Conservation (phyloP, 2,329 filamentous ascomycete genomes). For the Ophiostoma ulmi region DNA sequence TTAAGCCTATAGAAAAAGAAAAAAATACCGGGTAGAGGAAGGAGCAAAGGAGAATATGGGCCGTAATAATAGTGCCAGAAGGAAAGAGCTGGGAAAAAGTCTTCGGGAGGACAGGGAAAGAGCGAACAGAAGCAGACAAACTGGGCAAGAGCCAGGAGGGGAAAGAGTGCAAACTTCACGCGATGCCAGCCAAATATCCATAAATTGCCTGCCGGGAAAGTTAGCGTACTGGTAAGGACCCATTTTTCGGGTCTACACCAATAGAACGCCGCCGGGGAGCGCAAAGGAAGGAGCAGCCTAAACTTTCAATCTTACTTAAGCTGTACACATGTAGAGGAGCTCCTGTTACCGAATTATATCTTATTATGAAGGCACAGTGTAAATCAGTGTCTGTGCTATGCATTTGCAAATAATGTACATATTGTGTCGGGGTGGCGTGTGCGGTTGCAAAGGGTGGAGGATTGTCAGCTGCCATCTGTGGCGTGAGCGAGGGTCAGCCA, state of each 20-base stretch:
- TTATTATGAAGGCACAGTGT: too few species aligned
- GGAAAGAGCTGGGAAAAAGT: neutral
- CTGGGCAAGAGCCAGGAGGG: neutral
- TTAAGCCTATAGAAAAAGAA: neutral
- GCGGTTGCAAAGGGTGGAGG: too few species aligned
- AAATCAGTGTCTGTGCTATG: too few species aligned
- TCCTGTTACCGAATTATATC: neutral
- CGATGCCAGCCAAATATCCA: neutral
- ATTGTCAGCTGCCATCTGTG: too few species aligned
- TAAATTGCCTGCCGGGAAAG: slow-evolving; percentile 12
- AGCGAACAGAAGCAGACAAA: neutral
- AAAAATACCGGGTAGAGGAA: neutral
- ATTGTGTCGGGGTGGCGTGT: too few species aligned
- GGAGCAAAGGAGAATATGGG: neutral
- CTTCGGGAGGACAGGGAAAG: neutral
- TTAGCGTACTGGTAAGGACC: slow-evolving; percentile 12
- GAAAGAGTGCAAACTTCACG: slow-evolving; percentile 7
- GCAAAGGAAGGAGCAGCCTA: neutral
- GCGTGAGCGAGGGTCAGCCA: too few species aligned
- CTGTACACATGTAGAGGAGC: neutral
- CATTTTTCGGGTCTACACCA: neutral
- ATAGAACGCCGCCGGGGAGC: neutral
- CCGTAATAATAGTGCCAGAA: neutral
- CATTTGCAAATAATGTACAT: too few species aligned
- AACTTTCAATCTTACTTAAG: neutral